Evolutionary conservation across 148 eudicot genomes (phyloP).

Genomic region (Amaranthus palmeri): DNA sequence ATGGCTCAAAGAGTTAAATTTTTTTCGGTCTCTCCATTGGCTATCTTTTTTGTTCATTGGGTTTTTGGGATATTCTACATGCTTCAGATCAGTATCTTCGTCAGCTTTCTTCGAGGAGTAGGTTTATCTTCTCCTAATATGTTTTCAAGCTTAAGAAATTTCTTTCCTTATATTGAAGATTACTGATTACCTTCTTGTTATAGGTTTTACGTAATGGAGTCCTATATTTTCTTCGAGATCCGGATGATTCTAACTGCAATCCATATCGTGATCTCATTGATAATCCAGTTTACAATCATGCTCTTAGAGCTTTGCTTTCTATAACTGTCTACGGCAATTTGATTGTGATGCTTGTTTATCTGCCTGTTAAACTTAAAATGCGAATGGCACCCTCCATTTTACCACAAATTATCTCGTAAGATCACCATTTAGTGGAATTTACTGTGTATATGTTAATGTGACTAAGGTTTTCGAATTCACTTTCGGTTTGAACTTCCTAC

Average conservation of each 20-base stretch:
- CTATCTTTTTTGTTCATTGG: slow-evolving; percentile 89
- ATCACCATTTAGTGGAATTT: slow-evolving; percentile 7
- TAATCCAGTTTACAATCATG: slow-evolving; percentile 94
- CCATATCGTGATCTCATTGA: slow-evolving; percentile 90
- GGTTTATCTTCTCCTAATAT: background rate
- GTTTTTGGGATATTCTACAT: slow-evolving; percentile 86
- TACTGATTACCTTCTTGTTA: slow-evolving; percentile 4
- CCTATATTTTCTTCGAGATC: slow-evolving; percentile 90
- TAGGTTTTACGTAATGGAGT: slow-evolving; percentile 90
- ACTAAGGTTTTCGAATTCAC: background rate
- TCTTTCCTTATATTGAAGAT: background rate
- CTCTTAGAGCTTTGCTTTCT: slow-evolving; percentile 78
- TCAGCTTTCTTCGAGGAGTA: slow-evolving; percentile 98
- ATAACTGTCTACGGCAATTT: slow-evolving; percentile 81
- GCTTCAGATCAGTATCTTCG: slow-evolving; percentile 87
- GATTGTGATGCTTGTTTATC: slow-evolving; percentile 82
- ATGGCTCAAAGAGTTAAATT: slow-evolving; percentile 78
- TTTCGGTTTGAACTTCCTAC: background rate
- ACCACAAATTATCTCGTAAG: slow-evolving; percentile 91
- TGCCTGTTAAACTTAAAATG: slow-evolving; percentile 93
- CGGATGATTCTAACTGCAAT: slow-evolving; percentile 89
- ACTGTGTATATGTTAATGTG: background rate
- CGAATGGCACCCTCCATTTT: slow-evolving; percentile 70
- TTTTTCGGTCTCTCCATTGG: slow-evolving; percentile 73
- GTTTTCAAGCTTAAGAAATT: background rate